Evolutionary conservation across 768 basidiomycete species (phyloP).

Genomic region (Suillus spraguei): DNA sequence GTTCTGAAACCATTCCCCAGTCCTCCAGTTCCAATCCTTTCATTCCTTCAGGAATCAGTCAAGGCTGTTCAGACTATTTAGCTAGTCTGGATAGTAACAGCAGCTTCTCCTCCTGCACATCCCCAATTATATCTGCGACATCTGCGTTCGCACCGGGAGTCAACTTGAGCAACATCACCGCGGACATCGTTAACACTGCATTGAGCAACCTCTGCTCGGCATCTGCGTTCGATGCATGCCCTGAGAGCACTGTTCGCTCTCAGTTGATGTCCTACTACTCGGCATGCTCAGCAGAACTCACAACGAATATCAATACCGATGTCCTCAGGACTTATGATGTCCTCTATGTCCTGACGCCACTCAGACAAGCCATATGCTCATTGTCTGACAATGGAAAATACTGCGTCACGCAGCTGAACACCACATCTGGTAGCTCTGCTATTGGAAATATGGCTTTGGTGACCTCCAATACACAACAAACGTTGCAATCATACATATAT

Average conservation of each 20-base stretch:
- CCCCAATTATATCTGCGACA: slow-evolving; percentile 61
- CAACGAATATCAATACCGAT: slow-evolving; percentile 42
- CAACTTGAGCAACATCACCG: slow-evolving; percentile 40
- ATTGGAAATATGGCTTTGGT: slow-evolving; percentile 22
- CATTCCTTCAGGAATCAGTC: slow-evolving; percentile 70
- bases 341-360: slow-evolving; percentile 70
- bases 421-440: slow-evolving; percentile 25
- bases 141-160: slow-evolving; percentile 50
- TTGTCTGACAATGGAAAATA: slow-evolving; percentile 72
- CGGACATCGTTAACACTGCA: slow-evolving; percentile 50
- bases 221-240: slow-evolving; percentile 50
- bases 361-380: slow-evolving; percentile 70
- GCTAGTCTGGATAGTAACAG: slow-evolving; percentile 61
- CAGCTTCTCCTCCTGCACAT: slow-evolving; percentile 60
- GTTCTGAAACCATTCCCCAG: slow-evolving; percentile 8
- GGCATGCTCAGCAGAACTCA: slow-evolving; percentile 74
- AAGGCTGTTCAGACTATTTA: slow-evolving; percentile 60
- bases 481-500: slow-evolving; percentile 30
- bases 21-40: slow-evolving; percentile 43
- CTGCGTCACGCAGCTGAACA: slow-evolving; percentile 59
- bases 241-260: slow-evolving; percentile 55
- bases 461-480: slow-evolving; percentile 17
- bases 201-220: slow-evolving; percentile 59
- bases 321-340: slow-evolving; percentile 78
- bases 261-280: slow-evolving; percentile 71